Evolutionary conservation across 345 rosid species (phyloP), one percentile per base, ranked within the genome.

Genomic region (Heritiera fomes): DNA sequence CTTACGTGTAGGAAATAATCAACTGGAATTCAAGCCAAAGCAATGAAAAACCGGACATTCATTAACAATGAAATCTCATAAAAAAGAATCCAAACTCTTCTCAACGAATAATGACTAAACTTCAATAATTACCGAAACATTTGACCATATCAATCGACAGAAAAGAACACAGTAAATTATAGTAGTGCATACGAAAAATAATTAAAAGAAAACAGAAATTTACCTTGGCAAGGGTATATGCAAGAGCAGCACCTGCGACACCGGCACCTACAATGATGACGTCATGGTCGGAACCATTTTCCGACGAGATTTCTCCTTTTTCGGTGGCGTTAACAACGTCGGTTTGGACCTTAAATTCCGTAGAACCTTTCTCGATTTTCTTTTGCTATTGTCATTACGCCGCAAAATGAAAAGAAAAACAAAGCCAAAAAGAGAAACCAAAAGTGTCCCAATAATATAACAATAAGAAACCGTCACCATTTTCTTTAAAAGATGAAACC

Each of bases 231-330:
- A 94, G 95, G 4, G 98, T 89, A 75, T 87, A 77, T 79, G 98
- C 95, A 12, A 91, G 91, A 56, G 98, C 95, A 1, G 97, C 86
- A 15, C 98, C 98, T 12, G 97, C 97, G 18, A 93, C 98, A 13
- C 98, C 95, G 13, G 97, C 98, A 8, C 98, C 97, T 8, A 92
- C 93, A 53, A 93, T 83, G 80, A 93, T 90, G 45, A 89, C 83
- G 84, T 94, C 95, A 0, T 79, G 45, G 50, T 64, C 85, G 4
- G 80, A 45, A 15, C 14, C 85, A 30, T 60, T 68, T 62, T 69
- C 82, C 55, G 75, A 70, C 50, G 62, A 65, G 65, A 74, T 46
- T 59, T 72, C 46, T 14, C 76, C 75, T 11, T 14, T 20, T 2
- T 17, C 70, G 8, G 58, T n/a, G 61, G 71, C 41, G 4, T 5